phyloP scores from a whole-genome alignment of 2,329 filamentous ascomycete species.

The Dendryphion nanum region DNA sequence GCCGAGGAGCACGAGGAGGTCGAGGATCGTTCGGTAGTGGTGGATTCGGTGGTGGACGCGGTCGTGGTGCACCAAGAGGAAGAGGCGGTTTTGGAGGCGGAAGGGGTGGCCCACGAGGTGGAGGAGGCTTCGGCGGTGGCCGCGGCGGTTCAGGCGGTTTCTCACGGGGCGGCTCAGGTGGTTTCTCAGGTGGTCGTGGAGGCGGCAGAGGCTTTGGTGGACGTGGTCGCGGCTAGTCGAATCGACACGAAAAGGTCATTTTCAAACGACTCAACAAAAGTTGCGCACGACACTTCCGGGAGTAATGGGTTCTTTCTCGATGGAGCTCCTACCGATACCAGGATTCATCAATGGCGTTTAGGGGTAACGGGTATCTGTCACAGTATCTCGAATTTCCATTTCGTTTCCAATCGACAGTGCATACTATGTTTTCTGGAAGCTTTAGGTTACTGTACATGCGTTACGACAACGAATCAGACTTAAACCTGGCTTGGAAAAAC shows the following conservation, averaged over 20 bases:
- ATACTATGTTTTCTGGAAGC: too few species aligned
- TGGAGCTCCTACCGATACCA: conserved; percentile 24
- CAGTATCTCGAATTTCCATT: too few species aligned
- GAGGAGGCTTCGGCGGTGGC: conserved; percentile 32
- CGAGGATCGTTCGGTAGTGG: conserved; percentile 35
- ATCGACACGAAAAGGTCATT: too few species aligned
- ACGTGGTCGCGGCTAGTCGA: conserved; percentile 5
- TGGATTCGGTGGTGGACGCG: conserved; percentile 53
- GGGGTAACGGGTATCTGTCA: too few species aligned
- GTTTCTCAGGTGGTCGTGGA: conserved; percentile 3
- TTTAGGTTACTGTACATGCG: too few species aligned
- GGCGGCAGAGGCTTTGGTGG: conserved; percentile 16
- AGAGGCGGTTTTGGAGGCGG: conserved; percentile 48
- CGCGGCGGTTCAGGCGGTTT: conserved; percentile 32
- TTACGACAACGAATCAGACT: too few species aligned
- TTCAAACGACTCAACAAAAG: too few species aligned
- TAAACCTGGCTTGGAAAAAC: too few species aligned
- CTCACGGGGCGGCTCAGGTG: conserved; percentile 26
- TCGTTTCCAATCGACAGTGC: too few species aligned
- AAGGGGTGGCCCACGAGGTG: conserved; percentile 57
- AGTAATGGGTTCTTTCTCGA: conserved; percentile 12
- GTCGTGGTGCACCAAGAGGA: conserved; percentile 45
- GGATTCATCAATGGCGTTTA: conserved; percentile 33
- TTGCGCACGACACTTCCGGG: too few species aligned
- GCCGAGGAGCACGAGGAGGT: conserved; percentile 31